Percentiles rank a stretch among this genome's conserved stretches.
Conservation (phyloP, 345 rosid genomes). For the Citrus sp. region DNA sequence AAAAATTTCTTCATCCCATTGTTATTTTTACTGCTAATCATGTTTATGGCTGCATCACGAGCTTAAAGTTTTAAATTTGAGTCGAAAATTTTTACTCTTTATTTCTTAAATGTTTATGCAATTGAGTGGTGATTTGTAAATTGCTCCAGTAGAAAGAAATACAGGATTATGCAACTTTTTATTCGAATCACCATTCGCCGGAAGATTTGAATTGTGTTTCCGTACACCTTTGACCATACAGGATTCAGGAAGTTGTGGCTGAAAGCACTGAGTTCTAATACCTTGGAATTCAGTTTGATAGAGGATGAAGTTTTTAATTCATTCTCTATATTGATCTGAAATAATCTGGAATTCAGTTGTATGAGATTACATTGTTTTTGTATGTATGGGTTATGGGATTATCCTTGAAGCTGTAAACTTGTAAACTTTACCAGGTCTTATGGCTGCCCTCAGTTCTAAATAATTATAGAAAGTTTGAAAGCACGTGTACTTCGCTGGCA, state of each 20-base stretch:
- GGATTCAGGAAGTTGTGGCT: neutral
- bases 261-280: neutral
- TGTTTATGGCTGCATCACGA: neutral
- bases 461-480: neutral
- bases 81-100: neutral
- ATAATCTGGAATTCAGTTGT: neutral
- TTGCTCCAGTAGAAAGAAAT: neutral
- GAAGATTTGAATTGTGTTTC: neutral
- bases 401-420: neutral
- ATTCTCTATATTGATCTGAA: neutral
- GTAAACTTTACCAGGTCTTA: neutral
- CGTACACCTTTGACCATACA: neutral
- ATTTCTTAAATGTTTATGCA: neutral
- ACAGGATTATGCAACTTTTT: neutral
- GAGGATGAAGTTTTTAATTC: neutral
- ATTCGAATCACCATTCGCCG: neutral
- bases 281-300: neutral
- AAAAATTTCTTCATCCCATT: neutral
- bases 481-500: neutral
- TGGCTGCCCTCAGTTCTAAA: neutral
- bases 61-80: neutral
- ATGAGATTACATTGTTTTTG: neutral
- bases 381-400: neutral
- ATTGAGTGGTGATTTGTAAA: neutral
- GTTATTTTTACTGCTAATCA: neutral